Evolutionary conservation across 192 early-diverging fungal genomes (phyloP).

Genomic region (Coemansia sp.): DNA sequence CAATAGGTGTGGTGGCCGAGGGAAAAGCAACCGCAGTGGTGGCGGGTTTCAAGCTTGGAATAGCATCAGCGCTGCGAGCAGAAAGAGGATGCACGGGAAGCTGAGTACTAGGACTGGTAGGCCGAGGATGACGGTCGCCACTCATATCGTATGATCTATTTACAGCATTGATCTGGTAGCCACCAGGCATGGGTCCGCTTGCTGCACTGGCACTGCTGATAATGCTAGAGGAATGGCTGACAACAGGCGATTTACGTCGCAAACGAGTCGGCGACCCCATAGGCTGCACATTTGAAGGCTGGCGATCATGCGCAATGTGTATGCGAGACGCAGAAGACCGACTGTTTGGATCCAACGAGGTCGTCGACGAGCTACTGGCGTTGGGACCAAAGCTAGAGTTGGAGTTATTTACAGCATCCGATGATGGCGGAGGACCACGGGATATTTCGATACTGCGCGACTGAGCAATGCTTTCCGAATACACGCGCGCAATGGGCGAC

Average conservation of each 20-base stretch:
- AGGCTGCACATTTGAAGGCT: not conserved
- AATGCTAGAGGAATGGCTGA: slow-evolving; percentile 4
- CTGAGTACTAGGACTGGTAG: not conserved
- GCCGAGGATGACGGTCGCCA: not conserved
- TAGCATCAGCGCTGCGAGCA: slow-evolving; percentile 16
- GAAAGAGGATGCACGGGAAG: not conserved
- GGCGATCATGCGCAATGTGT: not conserved
- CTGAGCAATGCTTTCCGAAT: slow-evolving; percentile 5
- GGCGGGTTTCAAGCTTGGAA: slow-evolving; percentile 1
- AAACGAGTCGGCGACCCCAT: not conserved
- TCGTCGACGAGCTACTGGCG: slow-evolving; percentile 12
- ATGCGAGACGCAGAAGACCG: not conserved
- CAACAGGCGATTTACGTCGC: slow-evolving; percentile 1
- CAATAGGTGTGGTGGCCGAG: not conserved
- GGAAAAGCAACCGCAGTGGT: not conserved
- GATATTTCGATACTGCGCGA: slow-evolving; percentile 33
- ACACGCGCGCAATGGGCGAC: slow-evolving; percentile 15
- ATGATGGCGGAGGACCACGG: not conserved
- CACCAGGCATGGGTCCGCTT: not conserved
- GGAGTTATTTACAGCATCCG: not conserved
- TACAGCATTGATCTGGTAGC: slow-evolving; percentile 3
- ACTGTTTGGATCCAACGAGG: not conserved
- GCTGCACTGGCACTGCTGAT: not conserved
- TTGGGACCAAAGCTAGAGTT: slow-evolving; percentile 4
- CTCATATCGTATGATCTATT: slow-evolving; percentile 9